Conservation (phyloP, 2,329 filamentous ascomycete species). For the Curvularia hawaiiensis region DNA sequence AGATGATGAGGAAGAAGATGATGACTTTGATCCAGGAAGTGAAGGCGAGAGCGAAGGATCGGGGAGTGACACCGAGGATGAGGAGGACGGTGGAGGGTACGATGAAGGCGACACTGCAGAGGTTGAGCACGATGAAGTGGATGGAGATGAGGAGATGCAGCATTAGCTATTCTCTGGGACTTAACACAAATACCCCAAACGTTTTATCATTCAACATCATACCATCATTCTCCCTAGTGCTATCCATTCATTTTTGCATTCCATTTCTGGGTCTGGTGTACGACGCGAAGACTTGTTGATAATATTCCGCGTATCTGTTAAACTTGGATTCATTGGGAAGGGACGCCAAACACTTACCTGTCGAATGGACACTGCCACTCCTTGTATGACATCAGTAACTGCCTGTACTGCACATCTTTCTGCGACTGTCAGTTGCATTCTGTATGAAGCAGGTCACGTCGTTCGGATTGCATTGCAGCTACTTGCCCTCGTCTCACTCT, state of each 20-base stretch:
- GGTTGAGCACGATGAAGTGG: constrained; percentile 20
- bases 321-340: neutral
- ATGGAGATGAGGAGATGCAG: constrained; percentile 40
- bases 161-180: constrained; percentile 3
- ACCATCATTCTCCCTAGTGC: neutral
- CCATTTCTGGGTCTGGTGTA: neutral
- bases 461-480: neutral
- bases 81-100: constrained; percentile 38
- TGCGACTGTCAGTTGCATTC: neutral
- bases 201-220: neutral
- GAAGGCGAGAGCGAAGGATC: constrained; percentile 50
- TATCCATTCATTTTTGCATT: no score
- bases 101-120: constrained; percentile 36
- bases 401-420: neutral
- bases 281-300: neutral
- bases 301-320: no score
- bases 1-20: constrained; percentile 50
- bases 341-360: neutral
- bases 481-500: no score
- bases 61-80: constrained; percentile 44
- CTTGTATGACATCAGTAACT: neutral
- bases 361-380: neutral
- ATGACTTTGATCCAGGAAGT: constrained; percentile 50
- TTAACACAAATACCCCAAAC: neutral
- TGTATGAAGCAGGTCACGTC: neutral